Evolutionary conservation across 305 asterid genomes (phyloP).

Genomic region (Rubia peregrina): DNA sequence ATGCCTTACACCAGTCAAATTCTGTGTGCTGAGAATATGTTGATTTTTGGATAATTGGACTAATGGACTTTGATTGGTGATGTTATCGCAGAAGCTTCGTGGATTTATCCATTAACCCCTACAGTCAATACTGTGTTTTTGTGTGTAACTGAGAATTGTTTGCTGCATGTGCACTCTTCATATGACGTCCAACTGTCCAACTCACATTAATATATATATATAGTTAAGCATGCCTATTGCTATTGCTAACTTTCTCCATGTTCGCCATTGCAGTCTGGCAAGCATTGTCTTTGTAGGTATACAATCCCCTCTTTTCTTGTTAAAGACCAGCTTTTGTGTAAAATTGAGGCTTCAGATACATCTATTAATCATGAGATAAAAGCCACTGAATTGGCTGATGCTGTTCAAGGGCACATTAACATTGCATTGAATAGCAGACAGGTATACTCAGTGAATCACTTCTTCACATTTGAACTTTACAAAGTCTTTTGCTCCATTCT

Average conservation of each 20-base stretch:
- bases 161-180: background rate
- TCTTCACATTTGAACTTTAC: constrained; percentile 3
- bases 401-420: constrained; percentile 73
- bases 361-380: constrained; percentile 33
- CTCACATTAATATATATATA: background rate
- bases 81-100: background rate
- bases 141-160: background rate
- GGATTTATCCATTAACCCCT: background rate
- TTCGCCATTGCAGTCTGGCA: constrained; percentile 60
- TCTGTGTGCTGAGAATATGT: background rate
- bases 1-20: background rate
- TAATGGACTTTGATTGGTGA: background rate
- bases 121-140: background rate
- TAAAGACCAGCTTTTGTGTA: constrained; percentile 30
- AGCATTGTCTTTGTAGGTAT: constrained; percentile 82
- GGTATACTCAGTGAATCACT: constrained; percentile 34
- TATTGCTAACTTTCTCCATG: background rate
- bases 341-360: constrained; percentile 26
- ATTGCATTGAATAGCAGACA: constrained; percentile 55
- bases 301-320: constrained; percentile 47
- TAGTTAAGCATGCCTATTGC: background rate
- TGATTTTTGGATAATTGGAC: background rate
- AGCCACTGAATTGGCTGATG: constrained; percentile 68
- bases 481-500: background rate
- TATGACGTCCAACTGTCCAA: background rate